Base-by-base conservation (phyloP, 2,329 filamentous ascomycete species). In the Botryotinia globosa region DNA sequence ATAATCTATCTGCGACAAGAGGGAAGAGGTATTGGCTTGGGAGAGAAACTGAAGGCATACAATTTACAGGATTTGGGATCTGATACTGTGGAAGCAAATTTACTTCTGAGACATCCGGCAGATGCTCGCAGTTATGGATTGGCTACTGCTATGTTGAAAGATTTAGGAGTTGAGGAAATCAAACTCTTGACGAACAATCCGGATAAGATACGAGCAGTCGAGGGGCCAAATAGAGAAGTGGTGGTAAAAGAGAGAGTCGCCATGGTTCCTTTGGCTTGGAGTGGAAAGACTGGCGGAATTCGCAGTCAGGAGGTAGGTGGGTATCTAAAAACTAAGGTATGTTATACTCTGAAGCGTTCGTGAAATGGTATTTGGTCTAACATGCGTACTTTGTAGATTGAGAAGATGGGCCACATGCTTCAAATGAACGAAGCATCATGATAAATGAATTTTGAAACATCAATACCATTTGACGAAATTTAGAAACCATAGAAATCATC, bases 1-100 rank as follows among this genome's bases (percentile, higher is more conserved):
- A 97, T 99, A 76, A 91, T 99, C 77, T 99, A 99, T 80, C 86
- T 99, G 34, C 91, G 96, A 34, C 96, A 99, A 82, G 96, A 99
- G 83, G 96, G 96, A 0, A 92, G 96, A 37, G 96, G 96, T 3
- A 99, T 99, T 76, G 96, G 96, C 0, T 87, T 99, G 0, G 92
- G 93, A 3, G 94, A 97, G 84, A 99, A 99, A 83, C 87, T 99
- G 56, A 98, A 99, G 83, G 96, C 96, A 7, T 99, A 99, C 83
- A 99, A 99, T 80, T 85, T 99, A 61, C 96, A 99, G 81, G 96
- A 99, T 83, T 85, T 99, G 39, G 96, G 96, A 0, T 94, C 92
- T n/a, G 96, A 99, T 82, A 99, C 96, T 0, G 97, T 98, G 51
- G 94, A 99, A 83, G 96, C 96, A 3, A 99, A 99, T 79, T 83